Base-by-base conservation (phyloP, 1,139 yeast species). In the Candida tetrigidarum region DNA sequence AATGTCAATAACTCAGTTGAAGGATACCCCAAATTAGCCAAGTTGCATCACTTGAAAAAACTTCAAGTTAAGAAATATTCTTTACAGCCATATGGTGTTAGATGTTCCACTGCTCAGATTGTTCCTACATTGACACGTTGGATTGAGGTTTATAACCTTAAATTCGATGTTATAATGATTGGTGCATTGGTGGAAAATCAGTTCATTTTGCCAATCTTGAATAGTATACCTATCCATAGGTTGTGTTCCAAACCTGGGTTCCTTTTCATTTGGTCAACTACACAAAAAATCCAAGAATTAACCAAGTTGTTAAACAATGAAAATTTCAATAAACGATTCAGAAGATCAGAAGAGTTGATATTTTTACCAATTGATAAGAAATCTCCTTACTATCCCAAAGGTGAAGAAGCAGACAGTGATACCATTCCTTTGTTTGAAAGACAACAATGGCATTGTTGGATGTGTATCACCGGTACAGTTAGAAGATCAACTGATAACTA, bases 401-500 rank as follows among this genome's bases (percentile, higher is more conserved):
- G 42, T 12, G 15, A 33, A 10, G 46, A 41, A 16, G 43, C 39
- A 2, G 32, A 40, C 8, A 34, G 42, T 15, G 50, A 52, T n/a
- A 43, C 45, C 4, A 40, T 50, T 16, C 62, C 68, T 1, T 56
- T 73, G 16, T 68, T 74, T 49, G 64, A 65, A 40, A 64, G 69
- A 42, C 76, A 77, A 41, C 95, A 86, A 59, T 91, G 97, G 97
- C 97, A 92, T 64, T 92, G 97, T 57, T 87, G 96, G 86, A 89
- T 92, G 97, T 93, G 97, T 54, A 86, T 92, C 45, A 91, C 96
- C 3, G 97, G 97, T 5, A 92, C 97, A 0, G 92, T 92, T 10
- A 74, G 97, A 58, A 77, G 97, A 55, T 81, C 96, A 1, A 83
- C 85, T 0, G 97, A 92, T 64, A 79, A 78, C 22, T 91, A 89